Evolutionary conservation across 805 yeast species (phyloP).

Genomic region (Naumovozyma baii): DNA sequence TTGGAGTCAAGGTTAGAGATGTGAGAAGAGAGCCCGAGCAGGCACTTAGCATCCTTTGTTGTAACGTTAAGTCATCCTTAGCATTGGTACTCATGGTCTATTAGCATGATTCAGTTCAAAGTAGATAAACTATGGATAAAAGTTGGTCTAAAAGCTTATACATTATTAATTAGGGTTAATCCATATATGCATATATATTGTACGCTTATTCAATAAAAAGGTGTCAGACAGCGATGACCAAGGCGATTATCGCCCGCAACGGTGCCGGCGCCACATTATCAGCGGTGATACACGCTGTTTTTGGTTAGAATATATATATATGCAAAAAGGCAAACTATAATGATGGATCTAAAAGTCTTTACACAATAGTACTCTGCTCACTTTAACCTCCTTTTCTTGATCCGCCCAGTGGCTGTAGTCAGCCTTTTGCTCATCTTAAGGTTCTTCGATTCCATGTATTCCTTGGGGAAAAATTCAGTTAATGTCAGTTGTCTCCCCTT

Average conservation of each 20-base stretch:
- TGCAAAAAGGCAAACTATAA: too few species aligned
- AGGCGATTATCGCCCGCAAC: neutral
- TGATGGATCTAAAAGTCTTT: too few species aligned
- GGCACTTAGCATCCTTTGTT: conserved; percentile 69
- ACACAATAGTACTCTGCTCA: conserved; percentile 2
- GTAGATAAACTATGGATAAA: neutral
- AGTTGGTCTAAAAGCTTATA: neutral
- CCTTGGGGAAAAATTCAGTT: conserved; percentile 60
- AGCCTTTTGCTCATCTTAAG: conserved; percentile 51
- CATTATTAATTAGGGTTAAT: too few species aligned
- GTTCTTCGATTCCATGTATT: conserved; percentile 38
- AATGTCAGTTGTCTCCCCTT: conserved; percentile 50
- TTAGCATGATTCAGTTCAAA: neutral
- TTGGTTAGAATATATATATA: neutral
- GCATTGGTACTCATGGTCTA: conserved; percentile 3
- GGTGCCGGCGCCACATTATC: neutral
- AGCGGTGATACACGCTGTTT: too few species aligned
- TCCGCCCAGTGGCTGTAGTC: conserved; percentile 45
- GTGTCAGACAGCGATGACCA: neutral
- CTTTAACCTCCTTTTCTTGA: conserved; percentile 27
- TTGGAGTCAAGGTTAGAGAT: conserved; percentile 64
- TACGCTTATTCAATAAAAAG: neutral
- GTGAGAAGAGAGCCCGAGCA: conserved; percentile 67
- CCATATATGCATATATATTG: too few species aligned
- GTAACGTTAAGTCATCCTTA: conserved; percentile 17